Evolutionary conservation across 1,284 basidiomycete species (phyloP), one percentile per base, ranked within the genome.

Genomic region (Dichomitus squalens): DNA sequence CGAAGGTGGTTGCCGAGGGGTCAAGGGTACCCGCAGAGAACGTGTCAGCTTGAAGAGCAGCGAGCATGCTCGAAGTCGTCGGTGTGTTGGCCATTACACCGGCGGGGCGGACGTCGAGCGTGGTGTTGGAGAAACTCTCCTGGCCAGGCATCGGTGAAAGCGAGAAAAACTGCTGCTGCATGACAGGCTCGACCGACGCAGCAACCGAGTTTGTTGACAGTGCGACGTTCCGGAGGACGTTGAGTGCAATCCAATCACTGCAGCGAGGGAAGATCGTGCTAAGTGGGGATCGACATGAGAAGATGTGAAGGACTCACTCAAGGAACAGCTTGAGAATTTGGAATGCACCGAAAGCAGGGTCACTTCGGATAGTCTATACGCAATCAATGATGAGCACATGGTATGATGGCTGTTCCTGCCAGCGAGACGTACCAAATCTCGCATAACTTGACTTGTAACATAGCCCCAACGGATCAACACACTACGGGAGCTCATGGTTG

Each of bases 221-320:
- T 4, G 92, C 92, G 58, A 94, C 92, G 66, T 81, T 92, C 64
- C 91, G 81, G 63, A 94, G 79, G 55, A 94, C 90, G 70, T 92
- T 93, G 63, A 94, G 85, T 4, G 89, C 89, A 66, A 93, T 93
- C 92, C 92, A 93, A 73, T 94, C 92, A 68, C 90, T 93, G 66
- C 7, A 27, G 39, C 33, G 12, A 44, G 25, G 39, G 29, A 50
- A 29, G 21, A 36, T 27, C 33, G 65, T 60, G 53, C 29, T 41
- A 53, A 48, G 64, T 72, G 48, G 75, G 53, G 47, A 58, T 59
- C 52, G 41, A 55, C 46, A 58, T 46, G 47, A 9, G 49, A 49
- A 27, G 59, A 50, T 41, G 18, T 59, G 51, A 54, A 53, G 23
- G 53, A 80, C 90, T 69, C 66, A 93, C 90, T 94, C 92, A 57